Evolutionary conservation across 768 basidiomycete genomes (phyloP).

Genomic region (Mycena filopes): DNA sequence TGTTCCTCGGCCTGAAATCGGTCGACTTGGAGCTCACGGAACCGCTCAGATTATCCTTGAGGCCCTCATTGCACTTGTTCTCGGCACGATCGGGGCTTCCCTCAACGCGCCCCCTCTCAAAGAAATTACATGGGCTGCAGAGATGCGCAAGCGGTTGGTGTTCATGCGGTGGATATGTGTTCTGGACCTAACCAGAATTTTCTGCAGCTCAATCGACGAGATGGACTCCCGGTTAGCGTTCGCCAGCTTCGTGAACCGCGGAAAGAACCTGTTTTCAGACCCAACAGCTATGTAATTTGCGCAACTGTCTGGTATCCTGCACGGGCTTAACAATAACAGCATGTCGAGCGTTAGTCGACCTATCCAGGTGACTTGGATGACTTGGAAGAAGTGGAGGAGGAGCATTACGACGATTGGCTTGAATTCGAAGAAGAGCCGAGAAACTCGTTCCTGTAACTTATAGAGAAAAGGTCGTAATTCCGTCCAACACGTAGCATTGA

Average conservation of each 20-base stretch:
- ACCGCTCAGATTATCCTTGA: constrained; percentile 71
- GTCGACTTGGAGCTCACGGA: background rate
- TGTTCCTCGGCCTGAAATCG: constrained; percentile 26
- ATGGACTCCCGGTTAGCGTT: constrained; percentile 78
- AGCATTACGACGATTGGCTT: too few species aligned
- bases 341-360: too few species aligned
- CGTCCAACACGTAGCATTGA: background rate
- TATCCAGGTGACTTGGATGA: too few species aligned
- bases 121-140: constrained; percentile 90
- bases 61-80: constrained; percentile 67
- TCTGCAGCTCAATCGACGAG: constrained; percentile 73
- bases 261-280: constrained; percentile 54
- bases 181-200: constrained; percentile 6
- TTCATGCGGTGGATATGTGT: constrained; percentile 15
- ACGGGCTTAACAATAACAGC: too few species aligned
- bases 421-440: too few species aligned
- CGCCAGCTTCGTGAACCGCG: constrained; percentile 71
- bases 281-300: background rate
- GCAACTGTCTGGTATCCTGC: too few species aligned
- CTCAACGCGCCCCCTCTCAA: constrained; percentile 74
- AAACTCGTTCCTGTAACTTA: too few species aligned
- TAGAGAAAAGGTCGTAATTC: too few species aligned
- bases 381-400: too few species aligned
- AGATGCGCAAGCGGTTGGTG: constrained; percentile 83
- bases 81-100: constrained; percentile 81